These are phyloP conservation scores for Cryptococcus wingfieldii DNA, from an alignment of 1,284 basidiomycete genomes.

Conservation along the genomic window DNA sequence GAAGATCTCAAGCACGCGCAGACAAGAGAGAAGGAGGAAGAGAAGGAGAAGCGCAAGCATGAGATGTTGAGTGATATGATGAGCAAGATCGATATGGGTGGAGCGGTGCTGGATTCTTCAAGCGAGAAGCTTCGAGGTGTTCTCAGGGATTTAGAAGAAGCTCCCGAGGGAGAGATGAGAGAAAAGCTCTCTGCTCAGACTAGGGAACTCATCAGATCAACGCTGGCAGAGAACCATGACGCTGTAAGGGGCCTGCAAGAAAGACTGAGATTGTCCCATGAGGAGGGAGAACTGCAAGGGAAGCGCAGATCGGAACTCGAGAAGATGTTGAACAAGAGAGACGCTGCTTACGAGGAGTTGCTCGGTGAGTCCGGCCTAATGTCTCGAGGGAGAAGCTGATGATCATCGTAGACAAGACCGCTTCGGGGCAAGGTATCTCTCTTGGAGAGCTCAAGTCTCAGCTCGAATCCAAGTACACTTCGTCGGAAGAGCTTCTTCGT, in stretches of 20 bases:
- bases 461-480: constrained; percentile 87
- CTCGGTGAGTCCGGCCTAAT: constrained; percentile 58
- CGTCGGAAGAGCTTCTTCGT: constrained; percentile 82
- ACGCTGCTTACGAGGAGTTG: constrained; percentile 93
- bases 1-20: constrained; percentile 77
- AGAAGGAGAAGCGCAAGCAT: constrained; percentile 97
- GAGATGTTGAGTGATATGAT: constrained; percentile 99
- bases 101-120: constrained; percentile 25
- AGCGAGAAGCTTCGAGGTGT: constrained; percentile 41
- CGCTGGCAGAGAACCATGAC: constrained; percentile 83
- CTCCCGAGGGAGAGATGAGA: constrained; percentile 15
- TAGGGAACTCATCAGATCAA: constrained; percentile 65
- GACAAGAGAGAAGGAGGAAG: constrained; percentile 82
- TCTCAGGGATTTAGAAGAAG: constrained; percentile 37
- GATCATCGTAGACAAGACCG: constrained; percentile 26
- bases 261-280: constrained; percentile 78
- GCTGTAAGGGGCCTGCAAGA: constrained; percentile 85
- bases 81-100: constrained; percentile 85
- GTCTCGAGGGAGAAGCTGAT: background rate
- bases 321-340: constrained; percentile 69
- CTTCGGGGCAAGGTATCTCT: constrained; percentile 45
- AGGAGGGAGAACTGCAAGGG: constrained; percentile 82
- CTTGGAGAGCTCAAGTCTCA: constrained; percentile 90
- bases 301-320: constrained; percentile 86
- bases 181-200: constrained; percentile 68